Evolutionary conservation across 1,284 basidiomycete genomes (phyloP), one percentile per base, ranked within the genome.

Genomic region (Rhodotorula mucilaginosa): DNA sequence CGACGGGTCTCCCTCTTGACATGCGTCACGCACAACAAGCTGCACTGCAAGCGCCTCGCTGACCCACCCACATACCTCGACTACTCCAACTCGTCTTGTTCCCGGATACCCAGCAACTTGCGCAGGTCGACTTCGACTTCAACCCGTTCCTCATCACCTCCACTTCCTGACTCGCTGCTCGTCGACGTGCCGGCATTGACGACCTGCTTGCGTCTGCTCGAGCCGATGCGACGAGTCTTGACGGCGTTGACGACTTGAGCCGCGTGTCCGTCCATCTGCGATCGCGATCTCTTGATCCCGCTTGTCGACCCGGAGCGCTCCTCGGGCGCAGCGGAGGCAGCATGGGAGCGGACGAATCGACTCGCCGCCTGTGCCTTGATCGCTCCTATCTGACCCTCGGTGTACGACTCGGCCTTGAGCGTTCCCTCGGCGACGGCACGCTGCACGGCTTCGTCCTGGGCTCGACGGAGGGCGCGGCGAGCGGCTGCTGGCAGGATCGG

Each of bases 111-210:
- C 29, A 67, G 44, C 60, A 67, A 34, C 65, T 49, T 49, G 15
- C 29, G n/a, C 54, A 67, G 26, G 26, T 67, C 64, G 12, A 66
- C 64, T 49, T 66, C 60, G 52, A 67, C 65, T 44, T 56, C 18
- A 23, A 49, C 56, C 26, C 13, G 7, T 26, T 48, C 54, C 26
- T 13, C 39, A 21, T 26, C 44, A 21, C 31, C 49, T 44, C 61
- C 19, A 16, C 49, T 16, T n/a, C 48, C 34, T 39, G 29, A 15
- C 47, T 21, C 57, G n/a, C 44, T 23, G 16, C 44, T 19, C 54
- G 10, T 21, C 57, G 8, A 23, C 58, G 15, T 47, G 39, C 39
- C 39, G 10, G 39, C 58, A 10, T 19, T 34, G 18, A 18, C 58
- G 23, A 23, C 23, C 2, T n/a, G 58, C 44, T 26, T 26, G 15